Conservation (phyloP, 306 rosid genomes). For the Herpetospermum pedunculosum region DNA sequence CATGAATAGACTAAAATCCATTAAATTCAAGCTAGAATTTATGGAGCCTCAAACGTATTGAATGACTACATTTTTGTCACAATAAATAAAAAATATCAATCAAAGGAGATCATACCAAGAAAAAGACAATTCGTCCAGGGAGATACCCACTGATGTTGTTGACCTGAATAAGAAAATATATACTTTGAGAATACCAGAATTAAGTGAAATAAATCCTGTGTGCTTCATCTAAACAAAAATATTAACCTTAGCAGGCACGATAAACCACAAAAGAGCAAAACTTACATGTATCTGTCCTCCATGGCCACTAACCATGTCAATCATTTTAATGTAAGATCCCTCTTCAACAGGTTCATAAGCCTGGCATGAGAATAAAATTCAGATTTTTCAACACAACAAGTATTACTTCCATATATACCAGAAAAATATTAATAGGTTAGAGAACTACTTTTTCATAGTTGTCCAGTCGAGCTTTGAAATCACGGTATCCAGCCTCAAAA, state of each 20-base stretch:
- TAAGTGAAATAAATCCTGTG: not conserved
- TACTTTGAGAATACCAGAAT: not conserved
- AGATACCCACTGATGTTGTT: slow-evolving; percentile 98
- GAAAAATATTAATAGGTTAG: slow-evolving; percentile 14
- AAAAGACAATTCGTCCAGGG: slow-evolving; percentile 95
- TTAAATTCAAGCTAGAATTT: not conserved
- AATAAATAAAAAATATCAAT: not conserved
- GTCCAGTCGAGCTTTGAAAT: slow-evolving; percentile 72
- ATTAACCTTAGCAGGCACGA: not conserved
- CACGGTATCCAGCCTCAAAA: slow-evolving; percentile 80
- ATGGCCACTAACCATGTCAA: slow-evolving; percentile 91
- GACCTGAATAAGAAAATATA: slow-evolving; percentile 52
- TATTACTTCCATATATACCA: slow-evolving; percentile 3
- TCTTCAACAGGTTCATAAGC: slow-evolving; percentile 90
- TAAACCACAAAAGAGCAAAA: slow-evolving; percentile 4
- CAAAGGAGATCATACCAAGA: slow-evolving; percentile 56
- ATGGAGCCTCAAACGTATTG: not conserved
- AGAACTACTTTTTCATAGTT: slow-evolving; percentile 71
- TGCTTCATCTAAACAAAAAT: not conserved
- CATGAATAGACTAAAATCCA: not conserved
- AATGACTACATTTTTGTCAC: not conserved
- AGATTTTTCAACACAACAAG: not conserved
- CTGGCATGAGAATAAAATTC: slow-evolving; percentile 29
- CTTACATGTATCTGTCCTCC: slow-evolving; percentile 98
- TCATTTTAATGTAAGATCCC: slow-evolving; percentile 98